Evolutionary conservation across 2,329 filamentous ascomycete genomes (phyloP), one percentile per base, ranked within the genome.

Genomic region (Tricladium varicosporioides): DNA sequence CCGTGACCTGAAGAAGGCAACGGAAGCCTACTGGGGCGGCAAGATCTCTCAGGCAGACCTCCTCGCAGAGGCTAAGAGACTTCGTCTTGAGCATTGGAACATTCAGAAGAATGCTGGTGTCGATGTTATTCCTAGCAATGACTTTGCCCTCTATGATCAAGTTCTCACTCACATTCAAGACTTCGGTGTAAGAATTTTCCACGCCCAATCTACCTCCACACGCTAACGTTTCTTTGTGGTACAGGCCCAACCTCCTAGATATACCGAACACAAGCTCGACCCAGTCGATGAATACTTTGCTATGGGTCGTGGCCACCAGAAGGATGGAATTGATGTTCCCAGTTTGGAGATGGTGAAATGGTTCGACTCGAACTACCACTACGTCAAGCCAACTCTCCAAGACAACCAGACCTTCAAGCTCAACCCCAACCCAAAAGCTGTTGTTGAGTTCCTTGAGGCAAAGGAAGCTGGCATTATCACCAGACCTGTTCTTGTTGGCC

Each of bases 321-420:
- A 91, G 86, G 85, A 87, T 73, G 85, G 90, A 76, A 83, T 97
- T 69, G 94, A 99, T 77, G 94, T 97, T 66, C 91, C 93, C 69
- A 85, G 83, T 72, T 81, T 96, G 78, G 94, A 99, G 85, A 99
- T 99, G 94, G 94, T 99, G 71, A 99, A 99, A 85, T 99, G 94
- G 94, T 99, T 99, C 75, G 94, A 99, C 84, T 96, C 92, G 66
- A 99, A 99, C 89, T 99, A 99, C 88, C 94, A 97, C 85, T 99
- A 99, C 78, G 94, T 97, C 80, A 97, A 97, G 87, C 94, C 94
- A 65, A 97, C 94, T 63, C 86, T 99, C 67, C 92, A 97, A 80
- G 88, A 97, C 80, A 89, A 90, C 84, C 94, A 99, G 85, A 87
- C 84, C 73, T 99, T 99, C 87, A 92, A 88, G 79, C 91, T 99